Evolutionary conservation across 1,139 yeast species (phyloP).

Genomic region (Protomyces pachydermus): DNA sequence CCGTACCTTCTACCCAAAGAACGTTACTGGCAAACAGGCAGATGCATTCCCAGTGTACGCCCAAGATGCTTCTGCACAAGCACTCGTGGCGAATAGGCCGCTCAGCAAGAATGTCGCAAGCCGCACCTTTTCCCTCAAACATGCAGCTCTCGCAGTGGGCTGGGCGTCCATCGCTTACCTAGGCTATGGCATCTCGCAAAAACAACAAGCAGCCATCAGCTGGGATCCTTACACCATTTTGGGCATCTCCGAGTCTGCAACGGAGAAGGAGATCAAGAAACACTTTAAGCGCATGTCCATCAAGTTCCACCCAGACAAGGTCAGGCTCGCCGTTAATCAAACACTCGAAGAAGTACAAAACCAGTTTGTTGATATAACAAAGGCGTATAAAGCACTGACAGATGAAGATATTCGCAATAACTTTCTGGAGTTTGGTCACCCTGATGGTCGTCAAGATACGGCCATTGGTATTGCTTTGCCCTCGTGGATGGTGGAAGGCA

Average conservation of each 20-base stretch:
- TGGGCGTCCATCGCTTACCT: constrained; percentile 26
- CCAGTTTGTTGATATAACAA: constrained; percentile 71
- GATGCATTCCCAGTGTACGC: constrained; percentile 1
- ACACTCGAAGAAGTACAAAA: constrained; percentile 66
- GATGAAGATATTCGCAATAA: constrained; percentile 82
- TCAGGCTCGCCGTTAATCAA: constrained; percentile 54
- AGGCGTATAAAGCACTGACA: constrained; percentile 92
- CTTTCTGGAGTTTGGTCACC: constrained; percentile 84
- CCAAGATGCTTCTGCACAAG: background rate
- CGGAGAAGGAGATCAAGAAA: constrained; percentile 72
- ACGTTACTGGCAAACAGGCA: background rate
- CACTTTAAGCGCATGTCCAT: constrained; percentile 81
- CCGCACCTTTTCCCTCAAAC: constrained; percentile 5
- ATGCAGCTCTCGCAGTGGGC: constrained; percentile 11
- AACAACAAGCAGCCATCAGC: constrained; percentile 42
- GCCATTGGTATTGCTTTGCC: constrained; percentile 97
- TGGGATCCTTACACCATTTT: constrained; percentile 91
- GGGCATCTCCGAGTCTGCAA: constrained; percentile 61
- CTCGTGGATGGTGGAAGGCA: constrained; percentile 79
- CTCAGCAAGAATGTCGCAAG: background rate
- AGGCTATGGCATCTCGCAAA: constrained; percentile 6
- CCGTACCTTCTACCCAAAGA: constrained; percentile 6
- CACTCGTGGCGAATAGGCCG: background rate
- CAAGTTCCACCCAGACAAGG: constrained; percentile 90
- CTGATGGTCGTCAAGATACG: constrained; percentile 95